Percentiles rank a stretch among this genome's conserved stretches.
Conservation (phyloP, 2,329 filamentous ascomycete species). For the Claviceps pazoutovae region DNA sequence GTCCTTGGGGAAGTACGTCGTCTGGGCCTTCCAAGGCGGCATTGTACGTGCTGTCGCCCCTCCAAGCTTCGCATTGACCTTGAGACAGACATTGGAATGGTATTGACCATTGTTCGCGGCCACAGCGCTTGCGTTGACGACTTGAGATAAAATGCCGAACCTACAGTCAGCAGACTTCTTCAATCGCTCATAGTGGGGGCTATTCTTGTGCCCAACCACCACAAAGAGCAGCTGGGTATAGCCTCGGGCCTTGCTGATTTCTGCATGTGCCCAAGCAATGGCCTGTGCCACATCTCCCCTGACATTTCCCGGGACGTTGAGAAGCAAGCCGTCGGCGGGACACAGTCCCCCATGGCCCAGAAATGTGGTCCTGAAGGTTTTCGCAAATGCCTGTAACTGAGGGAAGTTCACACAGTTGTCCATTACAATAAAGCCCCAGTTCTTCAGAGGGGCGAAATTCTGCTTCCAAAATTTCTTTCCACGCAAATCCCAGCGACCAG, state of each 20-base stretch:
- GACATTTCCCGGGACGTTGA: slow-evolving; percentile 18
- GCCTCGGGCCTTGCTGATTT: slow-evolving; percentile 38
- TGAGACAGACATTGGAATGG: slow-evolving; percentile 88
- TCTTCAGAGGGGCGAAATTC: slow-evolving; percentile 48
- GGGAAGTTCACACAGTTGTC: slow-evolving; percentile 35
- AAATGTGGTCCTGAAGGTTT: slow-evolving; percentile 32
- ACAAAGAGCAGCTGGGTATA: slow-evolving; percentile 69
- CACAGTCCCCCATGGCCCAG: slow-evolving; percentile 36
- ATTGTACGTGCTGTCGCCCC: slow-evolving; percentile 50
- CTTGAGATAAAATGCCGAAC: slow-evolving; percentile 71
- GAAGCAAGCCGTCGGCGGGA: slow-evolving; percentile 18
- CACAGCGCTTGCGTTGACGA: slow-evolving; percentile 60
- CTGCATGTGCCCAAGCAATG: slow-evolving; percentile 27
- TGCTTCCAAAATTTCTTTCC: slow-evolving; percentile 57
- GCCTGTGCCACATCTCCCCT: slow-evolving; percentile 34
- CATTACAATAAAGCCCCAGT: slow-evolving; percentile 65
- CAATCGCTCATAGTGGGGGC: slow-evolving; percentile 63
- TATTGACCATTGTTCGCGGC: slow-evolving; percentile 63
- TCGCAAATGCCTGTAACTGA: slow-evolving; percentile 18
- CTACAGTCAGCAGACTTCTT: slow-evolving; percentile 85
- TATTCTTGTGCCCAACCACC: slow-evolving; percentile 57
- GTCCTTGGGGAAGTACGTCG: slow-evolving; percentile 22
- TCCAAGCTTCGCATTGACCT: slow-evolving; percentile 90
- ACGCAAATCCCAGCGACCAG: slow-evolving; percentile 78
- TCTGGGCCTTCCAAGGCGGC: slow-evolving; percentile 18